Percentiles rank a stretch among this genome's conserved stretches.
Evolutionary conservation across 805 yeast genomes (phyloP).

Genomic region (Schwanniomyces yamadae): DNA sequence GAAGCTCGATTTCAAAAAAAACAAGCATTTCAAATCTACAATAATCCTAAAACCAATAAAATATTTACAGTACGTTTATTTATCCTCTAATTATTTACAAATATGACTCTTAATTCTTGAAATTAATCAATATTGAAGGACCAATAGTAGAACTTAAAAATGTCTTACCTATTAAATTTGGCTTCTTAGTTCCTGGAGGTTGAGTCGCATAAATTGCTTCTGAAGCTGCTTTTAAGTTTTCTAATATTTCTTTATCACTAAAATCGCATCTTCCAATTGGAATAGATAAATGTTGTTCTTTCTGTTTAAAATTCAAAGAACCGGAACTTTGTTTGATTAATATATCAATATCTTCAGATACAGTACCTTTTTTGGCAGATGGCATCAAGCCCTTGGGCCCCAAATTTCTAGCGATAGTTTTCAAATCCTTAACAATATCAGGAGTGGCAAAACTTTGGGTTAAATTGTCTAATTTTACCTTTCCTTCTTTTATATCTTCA

Average conservation of each 20-base stretch:
- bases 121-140: conserved; percentile 69
- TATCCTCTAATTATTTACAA: too few relatives aligned
- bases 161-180: conserved; percentile 69
- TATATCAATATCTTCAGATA: conserved; percentile 58
- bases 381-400: conserved; percentile 95
- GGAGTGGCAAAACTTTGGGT: conserved; percentile 86
- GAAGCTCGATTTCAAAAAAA: too few relatives aligned
- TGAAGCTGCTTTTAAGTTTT: conserved; percentile 67
- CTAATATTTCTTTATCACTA: conserved; percentile 70
- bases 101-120: conserved; percentile 20
- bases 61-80: conserved; percentile 8
- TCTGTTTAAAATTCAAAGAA: conserved; percentile 76
- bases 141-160: conserved; percentile 69
- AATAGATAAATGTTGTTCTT: conserved; percentile 55
- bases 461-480: conserved; percentile 48
- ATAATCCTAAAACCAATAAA: neutral
- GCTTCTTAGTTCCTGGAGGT: conserved; percentile 63
- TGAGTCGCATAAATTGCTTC: conserved; percentile 56
- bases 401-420: conserved; percentile 69
- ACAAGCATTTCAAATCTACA: too few relatives aligned
- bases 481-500: conserved; percentile 54
- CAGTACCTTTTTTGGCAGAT: conserved; percentile 80
- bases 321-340: conserved; percentile 60
- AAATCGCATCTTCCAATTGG: conserved; percentile 78
- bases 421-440: conserved; percentile 64